A percentile compares a stretch with the other conserved stretches of the same genome.
Evolutionary conservation across 306 rosid genomes (phyloP).

Genomic region (Ochetophila trinervis): DNA sequence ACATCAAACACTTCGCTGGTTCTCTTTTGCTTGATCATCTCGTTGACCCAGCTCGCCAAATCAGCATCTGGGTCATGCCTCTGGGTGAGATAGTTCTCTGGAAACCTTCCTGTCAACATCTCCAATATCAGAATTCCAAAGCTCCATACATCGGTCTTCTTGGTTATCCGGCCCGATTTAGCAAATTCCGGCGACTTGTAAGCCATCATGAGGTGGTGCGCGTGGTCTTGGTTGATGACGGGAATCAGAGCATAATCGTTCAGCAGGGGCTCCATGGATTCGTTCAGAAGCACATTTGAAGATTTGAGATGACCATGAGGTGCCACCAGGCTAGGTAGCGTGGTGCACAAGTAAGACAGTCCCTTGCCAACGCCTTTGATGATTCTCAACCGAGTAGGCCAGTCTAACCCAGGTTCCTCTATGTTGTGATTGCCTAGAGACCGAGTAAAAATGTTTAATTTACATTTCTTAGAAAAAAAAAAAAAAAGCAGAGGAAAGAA

Average conservation of each 20-base stretch:
- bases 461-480: background rate
- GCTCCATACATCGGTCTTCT: conserved; percentile 86
- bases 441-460: background rate
- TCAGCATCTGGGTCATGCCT: conserved; percentile 46
- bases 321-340: conserved; percentile 57
- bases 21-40: conserved; percentile 65
- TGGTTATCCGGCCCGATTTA: conserved; percentile 66
- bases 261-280: conserved; percentile 56
- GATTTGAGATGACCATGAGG: conserved; percentile 96
- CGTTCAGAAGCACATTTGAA: conserved; percentile 72
- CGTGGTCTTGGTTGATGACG: conserved; percentile 57
- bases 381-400: conserved; percentile 80
- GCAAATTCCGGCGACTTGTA: conserved; percentile 88
- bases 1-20: conserved; percentile 61
- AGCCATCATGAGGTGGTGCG: conserved; percentile 72
- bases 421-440: conserved; percentile 52
- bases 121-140: conserved; percentile 78
- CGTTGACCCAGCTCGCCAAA: conserved; percentile 76
- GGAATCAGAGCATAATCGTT: conserved; percentile 73
- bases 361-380: conserved; percentile 76
- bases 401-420: conserved; percentile 54
- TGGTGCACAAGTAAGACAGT: conserved; percentile 52
- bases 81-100: conserved; percentile 72
- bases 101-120: conserved; percentile 75
- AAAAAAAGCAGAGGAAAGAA: background rate